Evolutionary conservation across 2,329 filamentous ascomycete genomes (phyloP), one percentile per base, ranked within the genome.

Genomic region (Fusarium vanettenii): DNA sequence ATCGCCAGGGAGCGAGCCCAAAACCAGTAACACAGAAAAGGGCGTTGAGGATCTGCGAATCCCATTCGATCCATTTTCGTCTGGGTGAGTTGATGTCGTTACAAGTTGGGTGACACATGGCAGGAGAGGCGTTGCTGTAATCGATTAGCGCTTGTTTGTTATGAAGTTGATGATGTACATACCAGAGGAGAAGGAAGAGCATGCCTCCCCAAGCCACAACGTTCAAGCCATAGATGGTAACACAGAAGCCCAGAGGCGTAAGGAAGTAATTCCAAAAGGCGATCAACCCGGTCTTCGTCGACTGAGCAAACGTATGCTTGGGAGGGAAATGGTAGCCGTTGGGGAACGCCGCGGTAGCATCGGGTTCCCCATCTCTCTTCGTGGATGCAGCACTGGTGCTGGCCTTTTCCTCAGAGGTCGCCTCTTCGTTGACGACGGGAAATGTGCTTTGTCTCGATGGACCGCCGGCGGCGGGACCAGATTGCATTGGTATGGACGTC

Each of bases 201-300:
- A 97, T 97, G 67, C 93, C 94, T 61, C 95, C 95, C 95, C 95
- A 97, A 0, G 93, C 95, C 11, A 97, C 90, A 22, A 97, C 89
- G 73, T 96, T 95, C 67, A 97, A 88, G 14, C 92, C 91, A 82
- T 97, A 97, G 7, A 97, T 81, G 3, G 92, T 93, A 45, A 96
- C 89, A 64, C 94, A 85, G 80, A 97, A 95, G 4, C 95, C 94
- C 64, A 93, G 82, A 0, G 93, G 93, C 0, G 94, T 97, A 41
- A 89, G 85, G 77, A 93, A 90, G 85, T 94, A 97, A 62, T 90
- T 88, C 90, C 91, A 92, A 79, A 93, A 94, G 0, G 89, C 88
- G 31, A 87, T 84, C 14, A 91, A 79, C 2, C 88, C 90, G 62
- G 91, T 89, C 22, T 82, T 84, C 2, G 90, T 89, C 2, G 91